Conservation (phyloP, 495 filamentous ascomycete species). For the Aspergillus biplanus region DNA sequence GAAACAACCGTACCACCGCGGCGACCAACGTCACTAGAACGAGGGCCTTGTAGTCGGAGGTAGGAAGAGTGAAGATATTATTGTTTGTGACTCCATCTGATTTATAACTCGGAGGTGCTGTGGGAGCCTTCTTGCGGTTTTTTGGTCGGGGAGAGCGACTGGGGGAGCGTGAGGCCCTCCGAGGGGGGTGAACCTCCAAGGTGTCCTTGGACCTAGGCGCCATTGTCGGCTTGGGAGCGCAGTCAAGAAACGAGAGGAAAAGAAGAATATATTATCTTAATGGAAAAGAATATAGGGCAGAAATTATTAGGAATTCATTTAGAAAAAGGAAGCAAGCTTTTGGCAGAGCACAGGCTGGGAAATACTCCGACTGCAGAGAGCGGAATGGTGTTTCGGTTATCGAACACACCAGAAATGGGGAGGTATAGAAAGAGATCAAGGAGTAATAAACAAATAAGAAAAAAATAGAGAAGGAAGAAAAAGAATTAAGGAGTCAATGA, state of each 20-base stretch:
- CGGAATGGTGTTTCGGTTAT: constrained; percentile 20
- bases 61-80: constrained; percentile 63
- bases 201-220: constrained; percentile 44
- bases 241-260: constrained; percentile 18
- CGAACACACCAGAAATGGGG: constrained; percentile 29
- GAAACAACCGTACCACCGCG: constrained; percentile 82
- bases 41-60: constrained; percentile 79
- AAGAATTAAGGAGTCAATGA: constrained; percentile 32
- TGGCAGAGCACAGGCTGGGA: neutral
- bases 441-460: neutral
- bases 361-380: constrained; percentile 15
- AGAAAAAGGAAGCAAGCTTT: constrained; percentile 7
- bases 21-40: constrained; percentile 73
- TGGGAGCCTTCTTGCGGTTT: constrained; percentile 38
- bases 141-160: constrained; percentile 49
- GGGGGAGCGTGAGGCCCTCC: constrained; percentile 41
- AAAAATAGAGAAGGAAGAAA: constrained; percentile 28
- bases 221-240: constrained; percentile 30
- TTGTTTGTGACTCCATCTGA: constrained; percentile 59
- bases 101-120: constrained; percentile 41
- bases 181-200: constrained; percentile 42
- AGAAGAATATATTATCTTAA: constrained; percentile 18
- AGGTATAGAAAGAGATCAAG: constrained; percentile 6
- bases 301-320: constrained; percentile 17
- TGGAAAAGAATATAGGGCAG: constrained; percentile 14